Evolutionary conservation across 768 basidiomycete species (phyloP).

Genomic region (Chalciporus chontae): DNA sequence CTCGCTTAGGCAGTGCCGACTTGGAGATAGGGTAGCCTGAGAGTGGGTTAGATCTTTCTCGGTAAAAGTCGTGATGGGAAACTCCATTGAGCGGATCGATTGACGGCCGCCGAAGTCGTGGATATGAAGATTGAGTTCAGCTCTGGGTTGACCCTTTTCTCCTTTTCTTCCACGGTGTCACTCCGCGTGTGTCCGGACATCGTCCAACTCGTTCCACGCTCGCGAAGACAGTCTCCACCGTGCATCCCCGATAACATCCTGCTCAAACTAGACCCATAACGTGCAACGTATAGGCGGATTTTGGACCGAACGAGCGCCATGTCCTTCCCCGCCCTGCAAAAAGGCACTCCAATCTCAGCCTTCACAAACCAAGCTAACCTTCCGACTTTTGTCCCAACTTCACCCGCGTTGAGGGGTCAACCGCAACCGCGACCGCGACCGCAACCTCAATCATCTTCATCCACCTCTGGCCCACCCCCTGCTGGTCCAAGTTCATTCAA

Average conservation of each 20-base stretch:
- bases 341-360: conserved; percentile 11
- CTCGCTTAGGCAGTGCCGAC: too few species aligned
- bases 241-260: too few species aligned
- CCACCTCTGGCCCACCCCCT: conserved; percentile 10
- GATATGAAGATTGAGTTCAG: too few species aligned
- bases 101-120: too few species aligned
- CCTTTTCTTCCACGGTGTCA: not conserved
- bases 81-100: too few species aligned
- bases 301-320: too few species aligned
- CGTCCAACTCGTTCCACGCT: not conserved
- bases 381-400: conserved; percentile 14
- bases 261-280: not conserved
- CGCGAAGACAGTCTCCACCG: not conserved
- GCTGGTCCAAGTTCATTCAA: conserved; percentile 40
- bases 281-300: too few species aligned
- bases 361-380: conserved; percentile 19
- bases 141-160: not conserved
- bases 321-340: conserved; percentile 30
- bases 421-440: conserved; percentile 3
- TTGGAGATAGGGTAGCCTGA: too few species aligned
- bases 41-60: too few species aligned
- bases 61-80: too few species aligned
- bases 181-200: too few species aligned
- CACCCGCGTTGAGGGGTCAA: conserved; percentile 3
- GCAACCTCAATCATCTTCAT: conserved; percentile 12